Base-by-base conservation (phyloP, 495 filamentous ascomycete genomes). In the Neurospora sp. region DNA sequence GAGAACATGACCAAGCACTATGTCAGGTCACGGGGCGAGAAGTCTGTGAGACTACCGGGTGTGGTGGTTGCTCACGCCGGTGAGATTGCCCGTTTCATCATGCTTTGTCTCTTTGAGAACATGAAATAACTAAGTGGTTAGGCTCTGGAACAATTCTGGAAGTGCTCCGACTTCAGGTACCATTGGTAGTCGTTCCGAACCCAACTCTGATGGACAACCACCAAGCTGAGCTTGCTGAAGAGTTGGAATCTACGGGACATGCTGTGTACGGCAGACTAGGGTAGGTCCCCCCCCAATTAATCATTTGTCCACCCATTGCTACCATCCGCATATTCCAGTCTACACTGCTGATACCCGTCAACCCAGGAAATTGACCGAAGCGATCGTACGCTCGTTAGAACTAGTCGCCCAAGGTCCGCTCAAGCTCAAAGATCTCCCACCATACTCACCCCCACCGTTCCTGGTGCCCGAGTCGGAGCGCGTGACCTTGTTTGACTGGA, bases 61-160 rank as follows among this genome's bases (percentile, higher is more conserved):
- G 81, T 95, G n/a, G 87, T 98, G 37, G 91, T 99, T 71, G 91
- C 89, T 68, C 96, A 99, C 85, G 95, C 93, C 73, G 96, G 95
- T 94, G 85, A 80, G 83, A 80, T 69, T 38, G 27, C 31, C 22
- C 53, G 22, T 69, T 39, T 61, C 59, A 3, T 22, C 8, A 39
- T 27, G 4, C 8, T 70, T 22, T 37, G 10, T 39, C 53, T 69
- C 35, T 47, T 14, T 68, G 14, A 70, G 18, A 39, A 10, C 5
- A 35, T 65, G 1, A 3, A 65, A 65, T 65, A 37, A 65, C 27
- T 35, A 18, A 65, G 12, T 8, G 14, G 6, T 2, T 69, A 97
- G 94, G 94, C 71, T 93, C 94, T 31, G 96, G 96, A 16, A 92
- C 92, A n/a, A 92, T 98, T 35, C 84, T 97, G 1, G 93, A 92